Evolutionary conservation across 805 yeast genomes (phyloP).

Genomic region (Brettanomyces naardenensis): DNA sequence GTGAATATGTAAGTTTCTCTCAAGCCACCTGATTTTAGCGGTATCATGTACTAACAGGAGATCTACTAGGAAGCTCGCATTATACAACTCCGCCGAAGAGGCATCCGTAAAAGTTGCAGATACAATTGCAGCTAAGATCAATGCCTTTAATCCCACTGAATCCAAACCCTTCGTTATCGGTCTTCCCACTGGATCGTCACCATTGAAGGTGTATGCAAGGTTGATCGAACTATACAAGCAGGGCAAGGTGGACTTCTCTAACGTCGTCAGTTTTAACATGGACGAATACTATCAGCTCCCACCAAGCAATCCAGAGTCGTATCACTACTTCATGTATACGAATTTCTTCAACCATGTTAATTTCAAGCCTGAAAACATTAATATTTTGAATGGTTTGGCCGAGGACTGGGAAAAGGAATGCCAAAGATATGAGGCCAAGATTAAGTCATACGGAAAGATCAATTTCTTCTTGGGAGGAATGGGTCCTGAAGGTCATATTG

Average conservation of each 20-base stretch:
- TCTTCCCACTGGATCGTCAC: conserved; percentile 56
- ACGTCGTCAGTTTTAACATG: conserved; percentile 56
- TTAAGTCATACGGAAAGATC: conserved; percentile 40
- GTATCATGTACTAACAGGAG: no score
- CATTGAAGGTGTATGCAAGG: conserved; percentile 43
- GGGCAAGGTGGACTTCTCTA: conserved; percentile 36
- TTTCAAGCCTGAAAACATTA: conserved; percentile 41
- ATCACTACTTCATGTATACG: conserved; percentile 50
- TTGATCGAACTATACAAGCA: conserved; percentile 36
- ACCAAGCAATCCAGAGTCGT: conserved; percentile 42
- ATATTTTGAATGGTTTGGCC: conserved; percentile 48
- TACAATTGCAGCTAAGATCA: conserved; percentile 36
- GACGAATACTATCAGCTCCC: conserved; percentile 47
- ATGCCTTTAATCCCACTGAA: conserved; percentile 35
- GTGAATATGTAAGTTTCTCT: no score
- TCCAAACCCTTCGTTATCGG: conserved; percentile 45
- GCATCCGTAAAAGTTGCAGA: conserved; percentile 40
- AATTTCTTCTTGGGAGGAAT: conserved; percentile 50
- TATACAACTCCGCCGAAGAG: conserved; percentile 29
- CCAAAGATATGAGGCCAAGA: conserved; percentile 37
- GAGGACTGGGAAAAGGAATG: conserved; percentile 39
- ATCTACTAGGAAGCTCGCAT: conserved; percentile 16
- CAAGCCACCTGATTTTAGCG: no score
- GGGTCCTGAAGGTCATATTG: conserved; percentile 56
- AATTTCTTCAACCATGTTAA: conserved; percentile 50